Evolutionary conservation across 805 yeast genomes (phyloP).

Genomic region (Isabelozyma rhagii): DNA sequence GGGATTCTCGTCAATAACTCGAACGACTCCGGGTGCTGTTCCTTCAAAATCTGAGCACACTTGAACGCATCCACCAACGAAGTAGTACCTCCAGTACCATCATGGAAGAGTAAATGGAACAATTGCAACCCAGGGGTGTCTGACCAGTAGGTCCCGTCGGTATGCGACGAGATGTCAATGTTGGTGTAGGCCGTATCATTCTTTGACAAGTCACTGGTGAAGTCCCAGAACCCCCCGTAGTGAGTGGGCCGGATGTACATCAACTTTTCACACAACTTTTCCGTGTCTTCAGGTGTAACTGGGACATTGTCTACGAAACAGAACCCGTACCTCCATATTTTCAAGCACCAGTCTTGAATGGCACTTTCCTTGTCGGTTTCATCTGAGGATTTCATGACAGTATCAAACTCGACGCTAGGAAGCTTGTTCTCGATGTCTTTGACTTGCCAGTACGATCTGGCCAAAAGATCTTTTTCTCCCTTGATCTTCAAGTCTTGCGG

Average conservation of each 20-base stretch:
- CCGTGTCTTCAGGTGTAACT: constrained; percentile 55
- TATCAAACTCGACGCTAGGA: constrained; percentile 49
- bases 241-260: constrained; percentile 66
- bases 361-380: constrained; percentile 35
- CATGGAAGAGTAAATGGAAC: constrained; percentile 63
- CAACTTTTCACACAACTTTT: constrained; percentile 53
- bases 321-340: constrained; percentile 57
- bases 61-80: constrained; percentile 65
- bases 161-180: constrained; percentile 60
- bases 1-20: constrained; percentile 47
- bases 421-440: constrained; percentile 33
- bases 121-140: constrained; percentile 71
- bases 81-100: constrained; percentile 66
- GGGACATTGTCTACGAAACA: constrained; percentile 62
- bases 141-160: constrained; percentile 75
- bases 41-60: constrained; percentile 50
- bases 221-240: constrained; percentile 81
- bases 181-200: constrained; percentile 73
- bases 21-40: constrained; percentile 48
- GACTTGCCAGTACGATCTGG: constrained; percentile 43
- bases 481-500: constrained; percentile 21
- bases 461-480: constrained; percentile 27
- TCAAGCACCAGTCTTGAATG: constrained; percentile 52
- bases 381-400: constrained; percentile 37
- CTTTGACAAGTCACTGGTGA: constrained; percentile 64